phyloP scores from a whole-genome alignment of 805 yeast genomes.

The Metschnikowia anglica region DNA sequence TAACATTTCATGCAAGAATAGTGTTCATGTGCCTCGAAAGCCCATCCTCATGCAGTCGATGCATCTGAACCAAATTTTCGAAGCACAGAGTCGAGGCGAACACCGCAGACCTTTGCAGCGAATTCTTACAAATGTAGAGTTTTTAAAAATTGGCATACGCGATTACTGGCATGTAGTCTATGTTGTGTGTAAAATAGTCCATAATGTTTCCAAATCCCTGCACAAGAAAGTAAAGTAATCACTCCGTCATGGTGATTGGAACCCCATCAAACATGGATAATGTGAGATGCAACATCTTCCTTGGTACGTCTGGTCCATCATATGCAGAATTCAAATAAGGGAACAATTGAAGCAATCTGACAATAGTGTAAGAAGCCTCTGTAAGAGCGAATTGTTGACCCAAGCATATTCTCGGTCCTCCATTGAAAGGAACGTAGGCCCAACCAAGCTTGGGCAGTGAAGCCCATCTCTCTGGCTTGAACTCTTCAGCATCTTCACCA shows the following conservation, averaged over 20 bases:
- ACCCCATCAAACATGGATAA: conserved; percentile 27
- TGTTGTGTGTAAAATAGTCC: not conserved
- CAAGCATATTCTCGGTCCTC: conserved; percentile 26
- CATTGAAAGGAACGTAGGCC: conserved; percentile 25
- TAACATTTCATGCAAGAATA: no score
- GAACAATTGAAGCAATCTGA: conserved; percentile 22
- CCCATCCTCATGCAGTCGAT: no score
- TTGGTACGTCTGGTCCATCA: conserved; percentile 19
- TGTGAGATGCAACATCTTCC: conserved; percentile 25
- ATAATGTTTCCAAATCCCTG: not conserved
- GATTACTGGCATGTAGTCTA: no score
- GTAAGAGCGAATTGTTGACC: conserved; percentile 28
- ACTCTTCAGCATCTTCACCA: conserved; percentile 47
- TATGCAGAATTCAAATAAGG: conserved; percentile 24
- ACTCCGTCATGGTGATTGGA: conserved; percentile 16
- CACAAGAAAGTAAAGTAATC: not conserved
- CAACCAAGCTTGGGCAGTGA: conserved; percentile 24
- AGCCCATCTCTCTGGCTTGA: conserved; percentile 51
- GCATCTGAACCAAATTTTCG: no score
- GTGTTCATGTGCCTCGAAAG: no score
- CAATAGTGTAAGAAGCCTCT: conserved; percentile 22
- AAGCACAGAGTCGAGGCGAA: no score
- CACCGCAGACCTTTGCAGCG: no score
- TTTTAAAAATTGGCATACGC: no score
- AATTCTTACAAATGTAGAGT: no score